Conservation (phyloP, 768 basidiomycete species). For the Flagelloscypha sp. region DNA sequence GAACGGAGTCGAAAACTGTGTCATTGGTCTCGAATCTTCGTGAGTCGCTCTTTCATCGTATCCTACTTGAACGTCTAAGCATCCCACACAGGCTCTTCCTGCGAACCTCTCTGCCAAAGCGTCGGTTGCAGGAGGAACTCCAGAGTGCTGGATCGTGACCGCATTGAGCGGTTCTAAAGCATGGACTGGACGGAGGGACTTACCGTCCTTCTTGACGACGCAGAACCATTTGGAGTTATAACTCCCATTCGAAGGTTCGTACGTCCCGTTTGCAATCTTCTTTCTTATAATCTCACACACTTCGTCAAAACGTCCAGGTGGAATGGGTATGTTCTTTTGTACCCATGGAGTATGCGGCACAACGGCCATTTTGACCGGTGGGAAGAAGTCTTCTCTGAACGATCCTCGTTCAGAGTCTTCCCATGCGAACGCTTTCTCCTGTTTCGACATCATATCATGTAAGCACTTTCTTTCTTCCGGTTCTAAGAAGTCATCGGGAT, state of each 20-base stretch:
- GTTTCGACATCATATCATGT: slow-evolving; percentile 9
- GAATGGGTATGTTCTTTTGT: slow-evolving; percentile 18
- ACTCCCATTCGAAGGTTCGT: slow-evolving; percentile 28
- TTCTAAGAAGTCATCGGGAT: slow-evolving; percentile 5
- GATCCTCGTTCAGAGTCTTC: slow-evolving; percentile 16
- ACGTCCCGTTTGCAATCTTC: slow-evolving; percentile 30
- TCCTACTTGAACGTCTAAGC: slow-evolving; percentile 27
- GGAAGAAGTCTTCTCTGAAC: slow-evolving; percentile 18
- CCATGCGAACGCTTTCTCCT: slow-evolving; percentile 18
- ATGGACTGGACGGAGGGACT: slow-evolving; percentile 25
- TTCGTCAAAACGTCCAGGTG: slow-evolving; percentile 16
- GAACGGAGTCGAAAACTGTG: slow-evolving; percentile 32
- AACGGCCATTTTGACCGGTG: slow-evolving; percentile 22
- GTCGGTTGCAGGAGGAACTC: slow-evolving; percentile 24
- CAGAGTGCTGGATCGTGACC: slow-evolving; percentile 27
- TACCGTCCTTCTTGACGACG: slow-evolving; percentile 30
- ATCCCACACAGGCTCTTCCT: slow-evolving; percentile 21
- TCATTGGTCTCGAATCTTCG: slow-evolving; percentile 26
- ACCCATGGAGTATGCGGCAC: slow-evolving; percentile 17
- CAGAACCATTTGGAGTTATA: slow-evolving; percentile 34
- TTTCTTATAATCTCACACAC: slow-evolving; percentile 23
- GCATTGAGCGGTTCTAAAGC: slow-evolving; percentile 29
- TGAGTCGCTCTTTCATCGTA: slow-evolving; percentile 25
- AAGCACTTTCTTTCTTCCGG: slow-evolving; percentile 17
- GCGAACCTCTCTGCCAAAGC: slow-evolving; percentile 25